Evolutionary conservation across 139 green algal genomes (phyloP).

Genomic region (Dunaliella sp.): DNA sequence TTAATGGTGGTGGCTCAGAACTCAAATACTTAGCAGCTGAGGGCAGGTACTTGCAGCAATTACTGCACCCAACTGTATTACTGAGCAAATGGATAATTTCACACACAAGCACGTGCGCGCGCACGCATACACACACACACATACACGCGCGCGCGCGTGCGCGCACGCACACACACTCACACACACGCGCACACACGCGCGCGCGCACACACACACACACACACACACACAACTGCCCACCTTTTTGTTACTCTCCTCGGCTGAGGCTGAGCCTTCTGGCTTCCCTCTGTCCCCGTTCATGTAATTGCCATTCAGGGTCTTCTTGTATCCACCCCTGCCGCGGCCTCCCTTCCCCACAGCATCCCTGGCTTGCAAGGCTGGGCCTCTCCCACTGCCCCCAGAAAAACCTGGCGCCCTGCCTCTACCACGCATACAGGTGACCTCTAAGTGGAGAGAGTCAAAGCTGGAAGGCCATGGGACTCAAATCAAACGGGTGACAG

Average conservation of each 20-base stretch:
- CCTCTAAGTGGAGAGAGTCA: no score
- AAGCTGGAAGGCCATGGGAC: no score
- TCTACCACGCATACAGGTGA: slow-evolving; percentile 1
- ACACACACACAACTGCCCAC: no score
- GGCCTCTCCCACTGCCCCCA: slow-evolving; percentile 8
- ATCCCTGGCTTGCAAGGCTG: slow-evolving; percentile 13
- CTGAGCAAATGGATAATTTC: no score
- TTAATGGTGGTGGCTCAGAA: background rate
- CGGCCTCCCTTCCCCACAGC: slow-evolving; percentile 12
- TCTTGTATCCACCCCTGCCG: slow-evolving; percentile 3
- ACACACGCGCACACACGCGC: no score
- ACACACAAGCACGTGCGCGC: no score
- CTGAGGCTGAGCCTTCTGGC: background rate
- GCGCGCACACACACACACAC: no score
- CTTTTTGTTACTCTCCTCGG: slow-evolving; percentile 25
- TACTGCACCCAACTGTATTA: background rate
- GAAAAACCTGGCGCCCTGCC: slow-evolving; percentile 7
- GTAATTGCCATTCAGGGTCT: slow-evolving; percentile 25
- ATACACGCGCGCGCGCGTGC: no score
- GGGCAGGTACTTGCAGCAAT: background rate
- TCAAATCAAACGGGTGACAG: no score
- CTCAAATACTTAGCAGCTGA: background rate
- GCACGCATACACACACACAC: no score
- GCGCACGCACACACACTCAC: no score
- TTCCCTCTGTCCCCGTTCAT: slow-evolving; percentile 14